Conservation (phyloP, 768 basidiomycete species). For the Calocybe gangraenosa region DNA sequence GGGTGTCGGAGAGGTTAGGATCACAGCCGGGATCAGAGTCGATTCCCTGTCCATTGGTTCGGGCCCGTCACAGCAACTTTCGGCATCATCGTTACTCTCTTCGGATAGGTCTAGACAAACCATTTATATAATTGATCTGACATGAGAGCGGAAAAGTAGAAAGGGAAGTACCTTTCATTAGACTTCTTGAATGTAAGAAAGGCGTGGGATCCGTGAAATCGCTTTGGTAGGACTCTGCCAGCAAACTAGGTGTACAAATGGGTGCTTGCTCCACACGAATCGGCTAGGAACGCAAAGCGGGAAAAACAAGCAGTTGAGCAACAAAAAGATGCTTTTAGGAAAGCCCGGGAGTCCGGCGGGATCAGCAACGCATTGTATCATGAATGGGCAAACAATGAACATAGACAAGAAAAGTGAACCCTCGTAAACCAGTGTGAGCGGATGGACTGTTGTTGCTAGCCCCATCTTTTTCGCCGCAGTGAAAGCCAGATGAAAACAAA, state of each 20-base stretch:
- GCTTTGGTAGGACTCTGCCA: constrained; percentile 1
- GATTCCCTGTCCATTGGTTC: not conserved
- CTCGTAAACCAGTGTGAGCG: no score
- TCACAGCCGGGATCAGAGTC: constrained; percentile 8
- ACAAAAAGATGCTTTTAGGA: no score
- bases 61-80: not conserved
- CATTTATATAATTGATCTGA: not conserved
- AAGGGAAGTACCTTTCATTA: constrained; percentile 1
- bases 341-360: no score
- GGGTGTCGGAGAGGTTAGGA: constrained; percentile 14
- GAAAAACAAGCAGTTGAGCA: not conserved
- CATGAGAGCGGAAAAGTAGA: no score
- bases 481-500: no score
- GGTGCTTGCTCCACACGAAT: not conserved
- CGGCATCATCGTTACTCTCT: not conserved
- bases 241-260: not conserved
- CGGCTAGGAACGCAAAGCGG: constrained; percentile 1
- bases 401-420: no score
- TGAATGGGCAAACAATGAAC: no score
- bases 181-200: constrained; percentile 1
- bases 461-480: no score
- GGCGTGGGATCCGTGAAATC: not conserved
- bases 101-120: not conserved
- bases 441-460: no score
- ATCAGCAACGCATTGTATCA: no score